Conservation (phyloP, 169 alveolate genomes). For the Eimeria maxima region DNA sequence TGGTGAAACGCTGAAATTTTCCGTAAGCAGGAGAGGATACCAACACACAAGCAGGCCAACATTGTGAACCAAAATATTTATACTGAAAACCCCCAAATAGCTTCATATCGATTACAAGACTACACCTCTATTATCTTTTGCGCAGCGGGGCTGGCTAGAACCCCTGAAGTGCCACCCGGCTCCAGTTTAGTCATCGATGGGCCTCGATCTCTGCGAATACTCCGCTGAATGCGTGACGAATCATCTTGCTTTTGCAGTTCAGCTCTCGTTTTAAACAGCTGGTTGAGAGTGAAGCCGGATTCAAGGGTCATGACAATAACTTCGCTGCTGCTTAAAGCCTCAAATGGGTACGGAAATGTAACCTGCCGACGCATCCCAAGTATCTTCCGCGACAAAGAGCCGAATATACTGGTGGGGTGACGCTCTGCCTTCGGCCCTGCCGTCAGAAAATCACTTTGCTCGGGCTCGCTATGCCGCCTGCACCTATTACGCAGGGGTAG, state of each 20-base stretch:
- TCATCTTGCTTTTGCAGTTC: constrained; percentile 1
- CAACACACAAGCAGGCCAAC: neutral
- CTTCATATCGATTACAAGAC: neutral
- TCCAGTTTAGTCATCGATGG: neutral
- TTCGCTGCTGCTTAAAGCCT: constrained; percentile 76
- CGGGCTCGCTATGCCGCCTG: constrained; percentile 44
- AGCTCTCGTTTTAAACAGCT: constrained; percentile 34
- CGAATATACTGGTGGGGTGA: constrained; percentile 32
- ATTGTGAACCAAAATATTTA: neutral
- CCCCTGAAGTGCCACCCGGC: neutral
- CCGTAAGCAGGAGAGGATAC: neutral
- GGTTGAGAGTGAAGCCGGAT: constrained; percentile 74
- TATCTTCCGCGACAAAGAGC: constrained; percentile 56
- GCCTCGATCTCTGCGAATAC: neutral
- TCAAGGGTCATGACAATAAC: constrained; percentile 70
- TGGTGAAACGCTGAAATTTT: constrained; percentile 60
- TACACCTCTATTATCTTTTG: constrained; percentile 48
- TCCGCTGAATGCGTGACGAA: neutral
- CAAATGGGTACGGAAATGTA: constrained; percentile 75
- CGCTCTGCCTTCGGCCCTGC: neutral
- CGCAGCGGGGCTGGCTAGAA: constrained; percentile 32
- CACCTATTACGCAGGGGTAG: constrained; percentile 57
- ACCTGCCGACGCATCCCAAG: constrained; percentile 76
- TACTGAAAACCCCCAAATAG: neutral
- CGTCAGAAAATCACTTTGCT: neutral